Conservation (phyloP, 345 rosid genomes). For the Reutealis trisperma region DNA sequence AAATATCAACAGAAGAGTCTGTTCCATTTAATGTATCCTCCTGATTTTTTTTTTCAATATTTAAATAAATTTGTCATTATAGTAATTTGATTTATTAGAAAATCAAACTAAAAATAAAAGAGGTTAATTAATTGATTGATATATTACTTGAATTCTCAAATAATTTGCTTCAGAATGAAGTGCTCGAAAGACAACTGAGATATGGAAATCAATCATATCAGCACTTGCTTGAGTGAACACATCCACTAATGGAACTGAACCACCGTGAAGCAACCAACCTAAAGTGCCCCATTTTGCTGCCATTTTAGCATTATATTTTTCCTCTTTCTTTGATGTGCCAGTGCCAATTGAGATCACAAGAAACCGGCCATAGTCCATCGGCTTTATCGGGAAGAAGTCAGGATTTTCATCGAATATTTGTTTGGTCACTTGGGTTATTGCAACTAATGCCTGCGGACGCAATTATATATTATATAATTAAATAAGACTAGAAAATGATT, state of each 20-base stretch:
- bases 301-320: slow-evolving; percentile 6
- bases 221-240: slow-evolving; percentile 20
- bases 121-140: not conserved
- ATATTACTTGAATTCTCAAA: slow-evolving; percentile 8
- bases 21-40: slow-evolving; percentile 13
- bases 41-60: not conserved
- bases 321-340: not conserved
- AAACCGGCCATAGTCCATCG: slow-evolving; percentile 9
- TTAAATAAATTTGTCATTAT: not conserved
- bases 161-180: slow-evolving; percentile 15
- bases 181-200: slow-evolving; percentile 5
- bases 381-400: not conserved
- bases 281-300: slow-evolving; percentile 26
- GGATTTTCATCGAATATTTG: not conserved
- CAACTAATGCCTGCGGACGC: slow-evolving; percentile 6
- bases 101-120: not conserved
- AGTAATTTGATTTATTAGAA: not conserved
- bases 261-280: slow-evolving; percentile 4
- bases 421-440: slow-evolving; percentile 11
- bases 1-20: slow-evolving; percentile 17
- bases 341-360: slow-evolving; percentile 26
- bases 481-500: not conserved
- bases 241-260: slow-evolving; percentile 14
- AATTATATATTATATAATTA: not conserved
- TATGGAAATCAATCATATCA: slow-evolving; percentile 20